A percentile compares a stretch with the other conserved stretches of the same genome.
Conservation (phyloP, 2,329 filamentous ascomycete genomes). For the Fusarium tricinctum region DNA sequence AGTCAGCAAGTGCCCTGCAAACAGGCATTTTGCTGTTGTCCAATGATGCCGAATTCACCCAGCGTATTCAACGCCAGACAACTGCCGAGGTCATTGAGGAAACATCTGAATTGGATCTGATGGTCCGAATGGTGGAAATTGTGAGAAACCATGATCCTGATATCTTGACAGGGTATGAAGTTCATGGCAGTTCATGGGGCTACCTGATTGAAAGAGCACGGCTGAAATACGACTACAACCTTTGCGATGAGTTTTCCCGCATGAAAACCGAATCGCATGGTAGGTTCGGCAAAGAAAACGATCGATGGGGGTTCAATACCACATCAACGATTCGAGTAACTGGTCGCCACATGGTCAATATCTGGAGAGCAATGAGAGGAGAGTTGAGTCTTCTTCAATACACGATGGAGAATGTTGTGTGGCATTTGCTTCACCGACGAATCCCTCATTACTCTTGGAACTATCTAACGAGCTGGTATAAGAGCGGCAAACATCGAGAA, state of each 20-base stretch:
- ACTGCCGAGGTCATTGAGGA: conserved; percentile 79
- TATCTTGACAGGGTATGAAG: conserved; percentile 93
- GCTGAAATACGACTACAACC: conserved; percentile 87
- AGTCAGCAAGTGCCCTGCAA: conserved; percentile 64
- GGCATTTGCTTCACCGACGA: conserved; percentile 87
- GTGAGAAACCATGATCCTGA: conserved; percentile 90
- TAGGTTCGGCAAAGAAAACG: conserved; percentile 85
- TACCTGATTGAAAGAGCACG: conserved; percentile 92
- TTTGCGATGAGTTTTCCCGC: conserved; percentile 91
- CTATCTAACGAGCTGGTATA: conserved; percentile 87
- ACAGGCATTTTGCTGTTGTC: conserved; percentile 82
- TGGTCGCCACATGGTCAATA: conserved; percentile 94
- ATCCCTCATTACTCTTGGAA: conserved; percentile 89
- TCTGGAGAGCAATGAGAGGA: conserved; percentile 96
- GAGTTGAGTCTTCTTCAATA: conserved; percentile 94
- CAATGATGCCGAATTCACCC: conserved; percentile 69
- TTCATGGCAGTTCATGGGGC: conserved; percentile 94
- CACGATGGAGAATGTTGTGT: conserved; percentile 95
- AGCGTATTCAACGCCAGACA: conserved; percentile 73
- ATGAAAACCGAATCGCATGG: conserved; percentile 88
- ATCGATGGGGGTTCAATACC: conserved; percentile 94
- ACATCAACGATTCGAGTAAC: conserved; percentile 94
- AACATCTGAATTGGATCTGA: conserved; percentile 83
- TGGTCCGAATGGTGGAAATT: conserved; percentile 88
- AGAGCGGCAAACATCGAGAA: conserved; percentile 75